phyloP scores from a whole-genome alignment of 2,329 filamentous ascomycete genomes.

The Fusarium heterosporum region DNA sequence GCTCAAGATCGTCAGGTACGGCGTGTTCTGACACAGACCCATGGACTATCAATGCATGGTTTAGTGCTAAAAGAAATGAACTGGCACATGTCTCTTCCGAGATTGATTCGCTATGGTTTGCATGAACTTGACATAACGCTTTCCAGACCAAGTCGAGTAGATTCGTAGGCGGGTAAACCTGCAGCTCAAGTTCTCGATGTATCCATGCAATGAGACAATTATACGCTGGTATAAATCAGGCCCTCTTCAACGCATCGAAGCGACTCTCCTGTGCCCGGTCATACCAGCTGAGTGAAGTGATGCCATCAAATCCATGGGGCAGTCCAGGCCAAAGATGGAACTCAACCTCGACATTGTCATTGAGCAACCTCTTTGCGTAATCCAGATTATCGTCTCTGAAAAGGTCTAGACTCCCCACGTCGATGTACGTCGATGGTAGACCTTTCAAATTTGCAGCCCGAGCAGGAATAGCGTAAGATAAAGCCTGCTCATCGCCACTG shows the following conservation, averaged over 20 bases:
- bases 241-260: slow-evolving; percentile 9
- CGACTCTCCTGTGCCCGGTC: slow-evolving; percentile 9
- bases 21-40: no score
- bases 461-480: slow-evolving; percentile 43
- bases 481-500: slow-evolving; percentile 4
- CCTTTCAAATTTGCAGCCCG: slow-evolving; percentile 40
- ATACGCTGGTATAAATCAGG: background rate
- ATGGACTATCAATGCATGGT: no score
- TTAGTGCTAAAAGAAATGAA: no score
- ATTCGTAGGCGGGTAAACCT: no score
- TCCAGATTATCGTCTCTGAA: slow-evolving; percentile 43
- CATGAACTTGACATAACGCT: no score
- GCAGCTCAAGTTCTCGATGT: no score
- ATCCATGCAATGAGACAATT: background rate
- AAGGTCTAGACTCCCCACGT: slow-evolving; percentile 54
- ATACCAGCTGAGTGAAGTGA: slow-evolving; percentile 19
- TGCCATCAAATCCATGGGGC: slow-evolving; percentile 52
- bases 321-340: slow-evolving; percentile 56
- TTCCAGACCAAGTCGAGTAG: no score
- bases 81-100: no score
- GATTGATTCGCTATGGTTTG: no score
- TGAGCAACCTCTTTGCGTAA: slow-evolving; percentile 8
- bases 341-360: slow-evolving; percentile 46
- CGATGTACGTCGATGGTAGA: slow-evolving; percentile 54
- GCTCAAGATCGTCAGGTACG: background rate